Evolutionary conservation across 1,284 basidiomycete species (phyloP).

Genomic region (Pseudozyma flocculosa): DNA sequence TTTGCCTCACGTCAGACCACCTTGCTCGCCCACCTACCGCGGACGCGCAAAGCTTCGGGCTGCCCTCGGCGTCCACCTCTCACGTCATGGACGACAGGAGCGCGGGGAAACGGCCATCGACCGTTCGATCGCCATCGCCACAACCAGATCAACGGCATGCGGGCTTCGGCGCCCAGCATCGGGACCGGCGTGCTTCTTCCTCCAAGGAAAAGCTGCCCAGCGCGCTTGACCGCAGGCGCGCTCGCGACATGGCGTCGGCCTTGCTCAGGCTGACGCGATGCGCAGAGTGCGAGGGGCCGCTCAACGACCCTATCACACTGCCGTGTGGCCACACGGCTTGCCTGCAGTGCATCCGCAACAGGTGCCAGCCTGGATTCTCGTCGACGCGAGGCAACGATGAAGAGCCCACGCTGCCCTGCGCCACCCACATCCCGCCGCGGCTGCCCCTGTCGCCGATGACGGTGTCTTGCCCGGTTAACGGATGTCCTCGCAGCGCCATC

Average conservation of each 20-base stretch:
- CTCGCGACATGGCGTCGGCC: conserved; percentile 27
- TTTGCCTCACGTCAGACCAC: no score
- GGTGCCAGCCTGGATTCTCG: background rate
- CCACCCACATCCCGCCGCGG: conserved; percentile 38
- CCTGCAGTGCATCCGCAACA: conserved; percentile 30
- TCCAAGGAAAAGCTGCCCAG: conserved; percentile 7
- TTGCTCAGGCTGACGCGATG: conserved; percentile 33
- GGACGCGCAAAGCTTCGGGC: no score
- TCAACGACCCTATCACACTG: conserved; percentile 42
- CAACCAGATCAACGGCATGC: no score
- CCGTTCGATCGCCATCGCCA: no score
- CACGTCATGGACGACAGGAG: no score
- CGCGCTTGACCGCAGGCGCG: conserved; percentile 26
- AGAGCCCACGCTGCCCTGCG: conserved; percentile 18
- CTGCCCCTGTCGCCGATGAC: conserved; percentile 43
- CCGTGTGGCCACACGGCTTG: conserved; percentile 51
- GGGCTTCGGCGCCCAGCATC: no score
- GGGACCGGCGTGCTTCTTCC: no score
- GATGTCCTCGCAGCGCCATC: conserved; percentile 44
- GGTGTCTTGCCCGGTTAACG: conserved; percentile 38
- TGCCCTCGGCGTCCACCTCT: no score
- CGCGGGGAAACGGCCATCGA: no score
- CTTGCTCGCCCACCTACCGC: no score
- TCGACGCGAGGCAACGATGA: conserved; percentile 7
- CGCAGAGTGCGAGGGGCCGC: conserved; percentile 27